Base-by-base conservation (phyloP, 2,329 filamentous ascomycete species). In the Fusarium sp. region DNA sequence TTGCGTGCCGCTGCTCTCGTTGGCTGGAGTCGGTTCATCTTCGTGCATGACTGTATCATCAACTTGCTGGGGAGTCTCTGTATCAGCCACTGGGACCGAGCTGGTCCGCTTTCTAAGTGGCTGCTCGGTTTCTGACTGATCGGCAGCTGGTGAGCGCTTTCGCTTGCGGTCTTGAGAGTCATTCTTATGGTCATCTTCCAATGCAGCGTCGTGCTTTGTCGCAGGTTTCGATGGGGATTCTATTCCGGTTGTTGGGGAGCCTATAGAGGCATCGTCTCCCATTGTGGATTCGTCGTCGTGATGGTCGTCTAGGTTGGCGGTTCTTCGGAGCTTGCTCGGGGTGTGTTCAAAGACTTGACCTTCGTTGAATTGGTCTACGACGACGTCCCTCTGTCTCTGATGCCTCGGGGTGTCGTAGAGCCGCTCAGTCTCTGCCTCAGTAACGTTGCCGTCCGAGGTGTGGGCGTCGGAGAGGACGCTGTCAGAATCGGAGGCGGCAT, bases 351-450 rank as follows among this genome's bases (percentile, higher is more conserved):
- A 90, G 65, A 84, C 81, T 50, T 86, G 85, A 65, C 85, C 88
- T 68, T 87, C 86, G 65, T 87, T 87, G 79, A 87, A 89, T 72
- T 86, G 85, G 76, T 86, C 86, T 63, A 92, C 82, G 50, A 91
- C 86, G 11, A 93, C 89, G 77, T 92, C 89, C 77, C 88, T 87
- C 77, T 90, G 88, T 74, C 91, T 87, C 79, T 88, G 84, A 79
- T 88, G 93, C 72, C 91, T 90, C 20, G 95, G 95, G n/a, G 95
- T 97, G 79, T 94, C 92, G 80, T 97, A 97, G 69, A 99, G 88
- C 68, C 97, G 92, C 84, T 98, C 95, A 2, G 96, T 98, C 84
- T 98, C 96, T 37, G 96, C 96, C 83, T 98, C 96, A 4, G 95
- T 92, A 81, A 90, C 90, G 79, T 91, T 90, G 76, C 85, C 86